These are phyloP conservation scores for Dalechampia spathulata DNA, from an alignment of 441 rosid species.

Conservation along the genomic window DNA sequence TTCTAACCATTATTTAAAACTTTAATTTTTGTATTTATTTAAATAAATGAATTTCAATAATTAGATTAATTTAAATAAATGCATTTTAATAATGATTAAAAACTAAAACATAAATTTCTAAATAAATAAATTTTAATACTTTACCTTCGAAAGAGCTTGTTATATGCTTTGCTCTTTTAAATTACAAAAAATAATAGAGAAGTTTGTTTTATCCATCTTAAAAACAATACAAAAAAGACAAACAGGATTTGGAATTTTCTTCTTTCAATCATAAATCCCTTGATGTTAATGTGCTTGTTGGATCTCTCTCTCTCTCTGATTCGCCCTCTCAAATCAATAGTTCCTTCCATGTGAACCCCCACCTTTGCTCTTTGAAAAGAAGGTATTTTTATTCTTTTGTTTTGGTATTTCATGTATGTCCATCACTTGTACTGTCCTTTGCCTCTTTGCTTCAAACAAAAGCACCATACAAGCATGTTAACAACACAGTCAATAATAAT, in stretches of 20 bases:
- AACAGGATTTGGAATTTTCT: conserved; percentile 12
- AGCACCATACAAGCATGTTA: conserved; percentile 6
- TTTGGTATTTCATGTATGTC: conserved; percentile 95
- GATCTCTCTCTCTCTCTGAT: background rate
- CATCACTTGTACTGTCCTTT: conserved; percentile 98
- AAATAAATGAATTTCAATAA: too few relatives aligned
- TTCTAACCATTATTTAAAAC: too few relatives aligned
- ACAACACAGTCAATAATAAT: conserved; percentile 8
- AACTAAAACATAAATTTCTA: too few relatives aligned
- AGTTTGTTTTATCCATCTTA: background rate
- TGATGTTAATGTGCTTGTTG: conserved; percentile 5
- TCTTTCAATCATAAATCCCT: background rate
- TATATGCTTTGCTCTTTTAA: background rate
- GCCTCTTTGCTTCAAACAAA: conserved; percentile 77
- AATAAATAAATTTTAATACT: too few relatives aligned
- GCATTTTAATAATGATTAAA: too few relatives aligned
- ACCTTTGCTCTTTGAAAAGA: conserved; percentile 75
- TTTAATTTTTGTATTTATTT: too few relatives aligned
- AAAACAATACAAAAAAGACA: conserved; percentile 17
- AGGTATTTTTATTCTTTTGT: conserved; percentile 84
- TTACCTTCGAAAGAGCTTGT: background rate
- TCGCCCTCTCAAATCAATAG: conserved; percentile 39
- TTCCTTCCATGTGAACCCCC: conserved; percentile 84
- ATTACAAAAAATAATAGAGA: conserved; percentile 8
- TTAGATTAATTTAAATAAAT: too few relatives aligned